Percentiles rank a stretch among this genome's conserved stretches.
phyloP scores from a whole-genome alignment of 2,329 filamentous ascomycete genomes.

The Phaeophleospora eucalypticola region DNA sequence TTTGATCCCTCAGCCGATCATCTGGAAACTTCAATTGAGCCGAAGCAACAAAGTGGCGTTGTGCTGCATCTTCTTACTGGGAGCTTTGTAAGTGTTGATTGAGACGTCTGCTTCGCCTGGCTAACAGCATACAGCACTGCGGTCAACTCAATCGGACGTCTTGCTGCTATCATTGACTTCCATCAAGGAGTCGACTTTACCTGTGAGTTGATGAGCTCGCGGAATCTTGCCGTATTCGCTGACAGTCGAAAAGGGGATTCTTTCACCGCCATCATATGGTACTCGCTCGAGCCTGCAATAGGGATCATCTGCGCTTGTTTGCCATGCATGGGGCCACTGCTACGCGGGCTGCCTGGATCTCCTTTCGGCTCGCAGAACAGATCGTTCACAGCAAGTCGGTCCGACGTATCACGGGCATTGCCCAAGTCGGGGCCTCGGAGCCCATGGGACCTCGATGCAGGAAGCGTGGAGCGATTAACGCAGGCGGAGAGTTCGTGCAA shows the following conservation, averaged over 20 bases:
- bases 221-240: not conserved
- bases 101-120: not conserved
- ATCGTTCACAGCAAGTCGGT: not conserved
- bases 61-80: constrained; percentile 13
- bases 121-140: constrained; percentile 8
- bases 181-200: constrained; percentile 9
- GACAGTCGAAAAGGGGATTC: not conserved
- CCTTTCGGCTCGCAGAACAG: constrained; percentile 2
- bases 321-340: constrained; percentile 12
- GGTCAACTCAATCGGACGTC: constrained; percentile 9
- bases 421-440: not conserved
- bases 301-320: constrained; percentile 16
- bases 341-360: constrained; percentile 7
- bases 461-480: constrained; percentile 3
- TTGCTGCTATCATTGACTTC: constrained; percentile 9
- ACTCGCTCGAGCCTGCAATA: constrained; percentile 13
- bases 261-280: constrained; percentile 13
- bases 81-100: constrained; percentile 9
- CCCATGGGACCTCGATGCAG: constrained; percentile 4
- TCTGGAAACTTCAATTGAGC: constrained; percentile 13
- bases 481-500: not conserved
- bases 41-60: constrained; percentile 8
- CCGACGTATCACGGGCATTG: no score
- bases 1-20: constrained; percentile 11
- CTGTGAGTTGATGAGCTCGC: not conserved